Evolutionary conservation across 805 yeast genomes (phyloP).

Genomic region (Nakazawaea pomicola): DNA sequence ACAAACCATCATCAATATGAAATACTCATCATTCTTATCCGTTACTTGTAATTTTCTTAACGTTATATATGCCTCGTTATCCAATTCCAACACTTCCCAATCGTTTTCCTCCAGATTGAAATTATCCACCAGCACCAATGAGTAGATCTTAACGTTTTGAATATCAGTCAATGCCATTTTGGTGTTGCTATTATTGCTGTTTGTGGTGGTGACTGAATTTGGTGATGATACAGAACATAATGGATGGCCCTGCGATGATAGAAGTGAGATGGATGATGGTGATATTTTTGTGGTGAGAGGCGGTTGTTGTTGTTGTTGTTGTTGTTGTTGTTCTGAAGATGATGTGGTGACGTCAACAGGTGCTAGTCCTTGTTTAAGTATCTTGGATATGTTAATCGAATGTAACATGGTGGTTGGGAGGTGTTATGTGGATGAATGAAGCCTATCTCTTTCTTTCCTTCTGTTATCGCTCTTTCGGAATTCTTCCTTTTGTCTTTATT

Average conservation of each 20-base stretch:
- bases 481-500: too few species aligned
- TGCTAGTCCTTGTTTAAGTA: too few species aligned
- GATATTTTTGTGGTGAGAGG: slow-evolving; percentile 17
- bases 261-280: slow-evolving; percentile 26
- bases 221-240: slow-evolving; percentile 24
- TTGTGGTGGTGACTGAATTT: too few species aligned
- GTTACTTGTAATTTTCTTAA: slow-evolving; percentile 17
- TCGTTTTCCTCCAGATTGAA: slow-evolving; percentile 18
- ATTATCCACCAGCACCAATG: slow-evolving; percentile 23
- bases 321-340: slow-evolving; percentile 21
- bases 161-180: too few species aligned
- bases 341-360: too few species aligned
- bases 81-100: slow-evolving; percentile 25
- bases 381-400: too few species aligned
- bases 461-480: too few species aligned
- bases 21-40: slow-evolving; percentile 16
- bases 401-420: too few species aligned
- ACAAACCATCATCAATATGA: slow-evolving; percentile 24
- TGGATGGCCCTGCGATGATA: slow-evolving; percentile 25
- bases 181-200: too few species aligned
- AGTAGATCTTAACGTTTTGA: slow-evolving; percentile 24
- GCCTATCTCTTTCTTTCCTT: too few species aligned
- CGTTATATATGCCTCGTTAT: slow-evolving; percentile 16
- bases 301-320: not conserved
- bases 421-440: too few species aligned